Conservation (phyloP, 192 early-diverging fungal species). For the Jimgerdemannia lactiflua region DNA sequence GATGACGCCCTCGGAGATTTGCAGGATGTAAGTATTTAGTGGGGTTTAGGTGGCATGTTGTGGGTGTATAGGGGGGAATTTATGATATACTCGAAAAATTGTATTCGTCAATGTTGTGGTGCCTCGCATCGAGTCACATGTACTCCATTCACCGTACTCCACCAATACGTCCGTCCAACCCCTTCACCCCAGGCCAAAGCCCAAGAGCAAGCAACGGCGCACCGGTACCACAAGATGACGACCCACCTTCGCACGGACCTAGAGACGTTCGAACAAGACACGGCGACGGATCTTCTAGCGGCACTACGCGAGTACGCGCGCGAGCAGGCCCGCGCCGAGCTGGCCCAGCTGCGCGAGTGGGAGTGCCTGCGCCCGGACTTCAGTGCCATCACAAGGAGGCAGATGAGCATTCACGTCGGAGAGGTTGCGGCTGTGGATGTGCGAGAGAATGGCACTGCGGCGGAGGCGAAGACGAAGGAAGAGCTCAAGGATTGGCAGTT, state of each 20-base stretch:
- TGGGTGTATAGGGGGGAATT: too few relatives aligned
- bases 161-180: too few relatives aligned
- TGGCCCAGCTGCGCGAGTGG: not conserved
- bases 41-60: too few relatives aligned
- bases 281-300: not conserved
- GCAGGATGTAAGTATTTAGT: too few relatives aligned
- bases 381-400: conserved; percentile 15
- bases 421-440: not conserved
- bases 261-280: not conserved
- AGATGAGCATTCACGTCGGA: conserved; percentile 8
- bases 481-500: not conserved
- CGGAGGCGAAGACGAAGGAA: not conserved
- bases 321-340: not conserved
- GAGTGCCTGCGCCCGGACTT: conserved; percentile 24
- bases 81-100: too few relatives aligned
- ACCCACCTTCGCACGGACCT: not conserved
- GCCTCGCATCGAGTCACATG: too few relatives aligned
- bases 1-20: too few relatives aligned
- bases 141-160: too few relatives aligned
- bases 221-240: not conserved
- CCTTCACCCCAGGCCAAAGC: not conserved
- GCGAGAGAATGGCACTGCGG: not conserved
- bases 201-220: not conserved
- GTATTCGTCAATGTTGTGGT: too few relatives aligned
- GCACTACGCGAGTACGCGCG: not conserved